Evolutionary conservation across 352 stramenopile genomes (phyloP), one percentile per base, ranked within the genome.

Genomic region (Phytophthora cactorum): DNA sequence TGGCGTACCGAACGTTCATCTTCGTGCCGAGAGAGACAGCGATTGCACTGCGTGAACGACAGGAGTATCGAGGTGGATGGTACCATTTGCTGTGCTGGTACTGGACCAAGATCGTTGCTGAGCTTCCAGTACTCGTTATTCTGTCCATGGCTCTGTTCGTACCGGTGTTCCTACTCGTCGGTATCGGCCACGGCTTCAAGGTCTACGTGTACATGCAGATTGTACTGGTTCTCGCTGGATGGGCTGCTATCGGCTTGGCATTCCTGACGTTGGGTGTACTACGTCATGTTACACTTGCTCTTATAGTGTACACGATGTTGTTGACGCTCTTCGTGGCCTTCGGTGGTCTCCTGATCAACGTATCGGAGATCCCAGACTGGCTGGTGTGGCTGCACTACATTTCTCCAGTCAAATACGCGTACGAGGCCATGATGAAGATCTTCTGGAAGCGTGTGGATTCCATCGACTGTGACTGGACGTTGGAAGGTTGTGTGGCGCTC

Each of bases 321-420:
- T 32, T 84, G 52, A 43, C 75, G 6, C 59, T 80, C 5, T 86
- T 86, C 14, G 44, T 81, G 11, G 67, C 64, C 1, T 86, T 85
- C 39, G 80, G 78, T 9, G 78, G 78, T 0, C 58, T 86, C 5
- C 27, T 89, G 10, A 70, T 85, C 32, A 82, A 89, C 22, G 55
- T 76, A 12, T 69, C 76, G 45, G 66, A 77, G 32, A 78, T 77
- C 6, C 80, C 78, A 0, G 75, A 82, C 61, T 89, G 75, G 73
- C 69, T 86, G 2, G 56, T 77, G 47, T 89, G 80, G 80, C 60
- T 89, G n/a, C 76, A 85, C 39, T 86, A 84, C 69, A 72, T 89
- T n/a, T 89, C 80, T 14, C 78, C 78, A 0, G 47, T 89, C 34
- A 83, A 82, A 54, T 89, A 84, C 63, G 68, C 56, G n/a, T 86